Evolutionary conservation across 208 protist species (phyloP).

Genomic region (Naegleria gruberi): DNA sequence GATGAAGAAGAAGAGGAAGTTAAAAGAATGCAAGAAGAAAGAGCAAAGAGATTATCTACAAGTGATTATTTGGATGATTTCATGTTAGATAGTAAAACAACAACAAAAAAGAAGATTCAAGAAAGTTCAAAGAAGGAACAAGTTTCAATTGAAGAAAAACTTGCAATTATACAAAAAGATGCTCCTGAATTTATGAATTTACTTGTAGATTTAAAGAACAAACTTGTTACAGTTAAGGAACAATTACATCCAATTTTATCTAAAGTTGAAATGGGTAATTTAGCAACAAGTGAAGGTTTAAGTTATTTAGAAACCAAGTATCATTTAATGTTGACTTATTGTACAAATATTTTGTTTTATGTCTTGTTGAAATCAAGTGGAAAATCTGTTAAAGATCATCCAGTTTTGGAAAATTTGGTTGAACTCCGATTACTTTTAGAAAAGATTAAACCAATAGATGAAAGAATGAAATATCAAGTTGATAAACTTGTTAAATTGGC

Average conservation of each 20-base stretch:
- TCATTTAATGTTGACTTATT: constrained; percentile 17
- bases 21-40: neutral
- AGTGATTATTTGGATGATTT: neutral
- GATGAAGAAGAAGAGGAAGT: constrained; percentile 6
- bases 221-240: neutral
- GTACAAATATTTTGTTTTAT: constrained; percentile 12
- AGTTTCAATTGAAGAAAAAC: neutral
- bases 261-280: neutral
- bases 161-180: neutral
- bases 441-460: constrained; percentile 23
- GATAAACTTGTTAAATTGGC: neutral
- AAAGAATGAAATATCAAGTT: constrained; percentile 12
- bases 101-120: neutral
- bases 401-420: constrained; percentile 8
- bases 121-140: neutral
- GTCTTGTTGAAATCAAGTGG: constrained; percentile 21
- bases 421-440: constrained; percentile 13
- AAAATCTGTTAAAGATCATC: constrained; percentile 23
- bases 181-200: constrained; percentile 1
- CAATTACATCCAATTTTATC: neutral
- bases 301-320: constrained; percentile 21
- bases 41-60: neutral
- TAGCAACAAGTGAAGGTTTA: neutral
- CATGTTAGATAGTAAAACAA: neutral
- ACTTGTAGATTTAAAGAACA: neutral